Conservation (phyloP, 805 yeast species). For the Saccharomycopsis babjevae region DNA sequence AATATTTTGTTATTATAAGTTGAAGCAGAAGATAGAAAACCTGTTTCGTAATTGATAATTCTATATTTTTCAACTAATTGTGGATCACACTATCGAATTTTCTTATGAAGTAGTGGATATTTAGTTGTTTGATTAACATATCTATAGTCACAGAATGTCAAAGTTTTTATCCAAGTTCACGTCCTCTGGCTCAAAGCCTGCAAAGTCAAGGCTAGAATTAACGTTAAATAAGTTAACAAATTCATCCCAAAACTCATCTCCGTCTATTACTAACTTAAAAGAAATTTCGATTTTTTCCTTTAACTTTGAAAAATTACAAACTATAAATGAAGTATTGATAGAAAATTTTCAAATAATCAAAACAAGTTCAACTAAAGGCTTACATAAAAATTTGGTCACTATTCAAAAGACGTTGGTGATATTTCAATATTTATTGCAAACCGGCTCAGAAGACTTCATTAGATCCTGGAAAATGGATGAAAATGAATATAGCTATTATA, state of each 20-base stretch:
- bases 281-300: slow-evolving; percentile 17
- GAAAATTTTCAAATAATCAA: slow-evolving; percentile 13
- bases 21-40: too few species aligned
- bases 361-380: slow-evolving; percentile 9
- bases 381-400: slow-evolving; percentile 6
- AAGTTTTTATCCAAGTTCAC: slow-evolving; percentile 8
- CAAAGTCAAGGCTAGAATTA: slow-evolving; percentile 7
- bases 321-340: slow-evolving; percentile 7
- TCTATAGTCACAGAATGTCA: slow-evolving; percentile 5
- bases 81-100: neutral
- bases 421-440: slow-evolving; percentile 16
- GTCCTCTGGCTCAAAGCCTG: neutral
- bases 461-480: slow-evolving; percentile 7
- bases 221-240: slow-evolving; percentile 11
- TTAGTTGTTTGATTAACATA: neutral
- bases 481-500: slow-evolving; percentile 1
- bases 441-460: slow-evolving; percentile 18
- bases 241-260: slow-evolving; percentile 8
- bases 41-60: neutral
- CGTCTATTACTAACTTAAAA: slow-evolving; percentile 15
- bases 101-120: neutral
- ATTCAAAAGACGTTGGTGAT: slow-evolving; percentile 15
- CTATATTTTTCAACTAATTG: neutral
- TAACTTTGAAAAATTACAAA: slow-evolving; percentile 4
- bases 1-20: too few species aligned